Conservation (phyloP, 139 green algal species). For the Parachlorella kessleri region DNA sequence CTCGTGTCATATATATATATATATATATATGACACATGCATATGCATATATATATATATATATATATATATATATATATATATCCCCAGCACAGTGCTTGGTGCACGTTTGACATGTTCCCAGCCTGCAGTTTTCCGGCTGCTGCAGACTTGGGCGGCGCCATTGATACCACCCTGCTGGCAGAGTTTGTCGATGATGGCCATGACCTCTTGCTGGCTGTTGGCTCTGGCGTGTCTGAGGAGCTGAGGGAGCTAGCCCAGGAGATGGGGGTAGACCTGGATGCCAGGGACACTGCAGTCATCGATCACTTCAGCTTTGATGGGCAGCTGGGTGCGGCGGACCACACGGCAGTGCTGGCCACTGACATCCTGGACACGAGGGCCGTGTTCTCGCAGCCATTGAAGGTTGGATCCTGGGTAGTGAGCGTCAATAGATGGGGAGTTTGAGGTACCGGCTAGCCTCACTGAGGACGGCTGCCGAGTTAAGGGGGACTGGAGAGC, state of each 20-base stretch:
- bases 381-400: slow-evolving; percentile 40
- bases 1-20: too few relatives aligned
- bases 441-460: too few relatives aligned
- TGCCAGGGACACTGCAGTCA: slow-evolving; percentile 42
- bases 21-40: too few relatives aligned
- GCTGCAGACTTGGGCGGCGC: slow-evolving; percentile 67
- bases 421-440: neutral
- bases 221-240: slow-evolving; percentile 55
- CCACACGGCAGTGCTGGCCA: slow-evolving; percentile 25
- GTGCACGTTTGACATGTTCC: too few relatives aligned
- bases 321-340: neutral
- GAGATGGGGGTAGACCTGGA: slow-evolving; percentile 85
- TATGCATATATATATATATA: too few relatives aligned
- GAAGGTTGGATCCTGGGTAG: neutral
- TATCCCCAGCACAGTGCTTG: too few relatives aligned
- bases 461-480: too few relatives aligned
- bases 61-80: too few relatives aligned
- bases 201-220: slow-evolving; percentile 79
- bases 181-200: slow-evolving; percentile 88
- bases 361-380: neutral
- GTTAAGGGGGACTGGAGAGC: too few relatives aligned
- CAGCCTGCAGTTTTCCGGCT: neutral
- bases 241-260: slow-evolving; percentile 50
- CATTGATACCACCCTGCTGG: slow-evolving; percentile 59
- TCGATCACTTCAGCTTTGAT: slow-evolving; percentile 44